Evolutionary conservation across 2,329 filamentous ascomycete genomes (phyloP), one percentile per base, ranked within the genome.

Genomic region (Cladosporium velox): DNA sequence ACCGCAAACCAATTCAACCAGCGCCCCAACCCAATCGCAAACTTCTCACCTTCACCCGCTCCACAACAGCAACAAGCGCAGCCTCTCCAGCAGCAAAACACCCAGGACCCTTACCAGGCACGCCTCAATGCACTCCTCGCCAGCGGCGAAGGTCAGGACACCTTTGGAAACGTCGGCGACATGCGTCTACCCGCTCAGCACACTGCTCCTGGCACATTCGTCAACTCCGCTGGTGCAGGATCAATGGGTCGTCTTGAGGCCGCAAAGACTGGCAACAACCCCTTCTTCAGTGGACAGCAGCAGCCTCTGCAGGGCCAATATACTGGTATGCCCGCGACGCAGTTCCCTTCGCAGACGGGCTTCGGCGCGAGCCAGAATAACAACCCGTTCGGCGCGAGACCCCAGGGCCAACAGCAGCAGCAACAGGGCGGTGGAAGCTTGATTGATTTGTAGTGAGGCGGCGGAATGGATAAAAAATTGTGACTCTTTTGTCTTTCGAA

Each of bases 91-190:
- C 67, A 68, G 28, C 69, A 67, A 60, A 66, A 69, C 76, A 72
- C 74, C 8, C 69, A 79, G 72, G 85, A 90, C 70, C 86, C 87
- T 14, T 86, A 89, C 69, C 81, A 86, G 66, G 88, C 90, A 26
- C 90, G 87, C 74, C 90, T 99, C 71, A 98, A 98, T 76, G 87
- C 91, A 1, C 87, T 99, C 38, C 87, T 99, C 54, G 87, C 93
- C 3, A 88, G 86, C 28, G 93, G 95, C 70, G 95, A 99, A 66
- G 95, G 95, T 28, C 91, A 96, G 83, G 95, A 99, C 76, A 99
- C 95, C 0, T 99, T 96, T 77, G 95, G 95, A 70, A 99, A 99
- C 77, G 92, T 92, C n/a, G 95, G 95, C 71, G 92, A 98, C 70
- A 85, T 97, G 57, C 93, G 95, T 78, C 96, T 99, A 70, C 95